Conservation (phyloP, 441 rosid species). For the Pelargonium cotyledonis region DNA sequence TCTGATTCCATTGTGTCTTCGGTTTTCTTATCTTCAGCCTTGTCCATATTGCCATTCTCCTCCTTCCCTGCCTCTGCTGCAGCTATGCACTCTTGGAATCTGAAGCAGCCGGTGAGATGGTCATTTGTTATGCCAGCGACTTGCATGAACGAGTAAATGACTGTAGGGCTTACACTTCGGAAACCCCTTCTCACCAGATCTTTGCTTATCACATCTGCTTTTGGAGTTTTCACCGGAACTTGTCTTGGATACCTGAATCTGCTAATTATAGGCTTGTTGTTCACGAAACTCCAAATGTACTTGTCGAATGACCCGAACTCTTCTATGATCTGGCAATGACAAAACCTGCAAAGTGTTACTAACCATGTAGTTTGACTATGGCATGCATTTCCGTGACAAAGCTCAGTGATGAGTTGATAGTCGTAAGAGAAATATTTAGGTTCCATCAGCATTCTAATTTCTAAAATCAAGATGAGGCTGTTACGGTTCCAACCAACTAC, state of each 20-base stretch:
- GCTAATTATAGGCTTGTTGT: conserved; percentile 63
- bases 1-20: conserved; percentile 27
- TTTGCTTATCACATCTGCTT: conserved; percentile 81
- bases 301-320: conserved; percentile 80
- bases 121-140: conserved; percentile 69
- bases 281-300: conserved; percentile 87
- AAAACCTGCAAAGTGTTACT: conserved; percentile 41
- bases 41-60: conserved; percentile 24
- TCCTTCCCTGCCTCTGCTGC: conserved; percentile 44
- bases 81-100: conserved; percentile 63
- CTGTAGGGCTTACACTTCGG: conserved; percentile 78
- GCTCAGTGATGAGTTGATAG: background rate
- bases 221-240: conserved; percentile 75
- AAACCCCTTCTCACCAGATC: conserved; percentile 84
- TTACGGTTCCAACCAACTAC: conserved; percentile 29
- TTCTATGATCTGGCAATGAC: conserved; percentile 57
- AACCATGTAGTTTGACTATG: conserved; percentile 20
- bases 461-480: background rate
- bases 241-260: conserved; percentile 72
- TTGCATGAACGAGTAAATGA: conserved; percentile 83
- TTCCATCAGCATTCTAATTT: conserved; percentile 5
- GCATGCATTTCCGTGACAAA: background rate
- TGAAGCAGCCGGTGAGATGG: conserved; percentile 73
- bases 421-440: conserved; percentile 21
- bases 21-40: conserved; percentile 17